phyloP scores from a whole-genome alignment of 1,284 basidiomycete species.

The Schizopora paradoxa region DNA sequence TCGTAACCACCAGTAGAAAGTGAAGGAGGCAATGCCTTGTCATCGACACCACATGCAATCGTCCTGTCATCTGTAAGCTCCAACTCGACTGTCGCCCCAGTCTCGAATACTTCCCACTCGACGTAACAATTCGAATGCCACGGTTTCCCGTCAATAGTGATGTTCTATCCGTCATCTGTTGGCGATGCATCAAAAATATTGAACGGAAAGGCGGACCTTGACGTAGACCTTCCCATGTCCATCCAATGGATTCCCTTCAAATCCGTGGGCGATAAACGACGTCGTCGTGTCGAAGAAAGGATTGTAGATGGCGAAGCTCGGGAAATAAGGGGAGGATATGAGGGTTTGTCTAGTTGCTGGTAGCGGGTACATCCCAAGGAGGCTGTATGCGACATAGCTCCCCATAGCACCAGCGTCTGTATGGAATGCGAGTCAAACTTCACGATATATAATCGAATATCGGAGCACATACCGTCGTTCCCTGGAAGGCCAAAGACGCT shows the following conservation, averaged over 20 bases:
- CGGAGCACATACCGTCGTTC: slow-evolving; percentile 51
- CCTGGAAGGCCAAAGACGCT: slow-evolving; percentile 50
- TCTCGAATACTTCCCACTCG: slow-evolving; percentile 54
- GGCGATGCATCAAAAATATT: slow-evolving; percentile 1
- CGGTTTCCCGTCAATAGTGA: slow-evolving; percentile 46
- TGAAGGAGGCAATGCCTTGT: slow-evolving; percentile 48
- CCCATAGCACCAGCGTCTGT: slow-evolving; percentile 55
- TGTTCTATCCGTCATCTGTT: slow-evolving; percentile 33
- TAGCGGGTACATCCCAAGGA: slow-evolving; percentile 54
- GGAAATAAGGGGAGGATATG: slow-evolving; percentile 57
- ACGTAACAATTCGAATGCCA: slow-evolving; percentile 59
- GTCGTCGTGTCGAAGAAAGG: slow-evolving; percentile 50
- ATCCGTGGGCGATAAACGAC: slow-evolving; percentile 45
- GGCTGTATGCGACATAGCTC: slow-evolving; percentile 56
- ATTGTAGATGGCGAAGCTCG: slow-evolving; percentile 51
- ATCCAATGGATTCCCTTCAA: slow-evolving; percentile 43
- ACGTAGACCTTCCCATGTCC: slow-evolving; percentile 52
- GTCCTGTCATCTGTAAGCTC: slow-evolving; percentile 48
- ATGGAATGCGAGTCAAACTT: too few relatives aligned
- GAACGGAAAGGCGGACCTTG: slow-evolving; percentile 36
- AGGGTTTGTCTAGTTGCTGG: slow-evolving; percentile 57
- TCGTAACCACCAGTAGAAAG: slow-evolving; percentile 53
- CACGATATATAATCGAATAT: not conserved
- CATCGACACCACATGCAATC: slow-evolving; percentile 42
- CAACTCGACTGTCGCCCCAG: slow-evolving; percentile 42